Conservation (phyloP, 2,329 filamentous ascomycete species). For the Arthroderma sp. region DNA sequence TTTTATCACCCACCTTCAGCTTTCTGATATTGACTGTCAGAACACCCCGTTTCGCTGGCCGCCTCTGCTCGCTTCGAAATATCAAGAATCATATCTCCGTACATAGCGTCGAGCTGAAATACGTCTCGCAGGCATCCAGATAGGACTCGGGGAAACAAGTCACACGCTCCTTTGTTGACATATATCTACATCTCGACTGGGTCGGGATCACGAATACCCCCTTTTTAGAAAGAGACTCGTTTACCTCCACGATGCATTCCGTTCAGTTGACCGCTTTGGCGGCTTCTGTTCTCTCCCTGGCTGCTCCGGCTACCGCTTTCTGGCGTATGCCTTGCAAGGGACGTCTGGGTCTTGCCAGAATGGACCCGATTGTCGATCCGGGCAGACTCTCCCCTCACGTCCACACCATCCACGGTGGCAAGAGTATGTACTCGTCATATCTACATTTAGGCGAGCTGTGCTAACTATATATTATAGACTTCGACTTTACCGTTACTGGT, state of each 20-base stretch:
- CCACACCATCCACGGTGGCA: slow-evolving; percentile 65
- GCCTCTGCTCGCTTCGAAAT: slow-evolving; percentile 3
- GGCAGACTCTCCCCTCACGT: slow-evolving; percentile 51
- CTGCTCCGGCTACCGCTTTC: slow-evolving; percentile 49
- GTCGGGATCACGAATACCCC: slow-evolving; percentile 4
- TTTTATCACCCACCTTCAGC: not conserved
- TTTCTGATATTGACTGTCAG: slow-evolving; percentile 8
- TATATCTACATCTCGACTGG: slow-evolving; percentile 5
- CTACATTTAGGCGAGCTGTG: not conserved
- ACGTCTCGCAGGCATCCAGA: not conserved
- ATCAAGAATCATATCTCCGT: not conserved
- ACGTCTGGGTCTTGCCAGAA: slow-evolving; percentile 53
- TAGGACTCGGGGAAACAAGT: not conserved
- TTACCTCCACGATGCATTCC: slow-evolving; percentile 9
- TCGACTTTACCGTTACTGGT: slow-evolving; percentile 47
- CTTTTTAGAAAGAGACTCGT: not conserved
- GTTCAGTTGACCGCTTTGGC: slow-evolving; percentile 7
- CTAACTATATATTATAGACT: slow-evolving; percentile 41
- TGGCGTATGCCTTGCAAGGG: slow-evolving; percentile 82
- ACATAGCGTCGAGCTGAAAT: not conserved
- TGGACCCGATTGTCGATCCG: slow-evolving; percentile 64
- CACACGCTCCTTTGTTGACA: not conserved
- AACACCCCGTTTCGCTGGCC: not conserved
- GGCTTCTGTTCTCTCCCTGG: slow-evolving; percentile 6
- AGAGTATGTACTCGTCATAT: slow-evolving; percentile 46